Evolutionary conservation across 2,329 filamentous ascomycete species (phyloP).

Genomic region (Pestalotiopsis sp.): DNA sequence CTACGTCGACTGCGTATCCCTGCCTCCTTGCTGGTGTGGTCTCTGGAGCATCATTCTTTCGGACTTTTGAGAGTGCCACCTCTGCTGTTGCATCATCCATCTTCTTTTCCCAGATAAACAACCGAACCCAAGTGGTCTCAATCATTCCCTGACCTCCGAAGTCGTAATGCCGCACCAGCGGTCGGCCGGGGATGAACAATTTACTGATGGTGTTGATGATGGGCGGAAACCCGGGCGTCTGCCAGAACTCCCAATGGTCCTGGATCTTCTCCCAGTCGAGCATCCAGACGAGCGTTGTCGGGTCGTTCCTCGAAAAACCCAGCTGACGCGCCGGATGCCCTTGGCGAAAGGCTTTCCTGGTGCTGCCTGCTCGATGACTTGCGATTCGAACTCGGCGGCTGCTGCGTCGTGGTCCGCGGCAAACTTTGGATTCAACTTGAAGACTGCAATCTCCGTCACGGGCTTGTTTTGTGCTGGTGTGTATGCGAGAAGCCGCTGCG

Average conservation of each 20-base stretch:
- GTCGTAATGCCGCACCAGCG: conserved; percentile 5
- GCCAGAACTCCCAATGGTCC: conserved; percentile 8
- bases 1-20: background rate
- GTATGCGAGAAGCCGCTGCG: conserved; percentile 1
- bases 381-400: conserved; percentile 1
- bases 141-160: background rate
- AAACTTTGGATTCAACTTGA: background rate
- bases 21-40: background rate
- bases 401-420: background rate
- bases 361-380: background rate
- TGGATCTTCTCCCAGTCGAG: conserved; percentile 4
- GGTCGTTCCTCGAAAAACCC: conserved; percentile 1
- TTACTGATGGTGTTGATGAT: background rate
- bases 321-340: background rate
- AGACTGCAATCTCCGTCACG: conserved; percentile 12
- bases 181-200: background rate
- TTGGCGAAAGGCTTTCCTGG: conserved; percentile 2
- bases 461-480: conserved; percentile 10
- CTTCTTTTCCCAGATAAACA: background rate
- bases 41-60: background rate
- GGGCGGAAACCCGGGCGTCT: background rate
- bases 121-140: background rate
- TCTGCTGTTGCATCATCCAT: background rate
- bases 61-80: background rate
- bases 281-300: conserved; percentile 4